A percentile compares a stretch with the other conserved stretches of the same genome.
phyloP scores from a whole-genome alignment of 2,329 filamentous ascomycete genomes.

The Fusarium sp. region DNA sequence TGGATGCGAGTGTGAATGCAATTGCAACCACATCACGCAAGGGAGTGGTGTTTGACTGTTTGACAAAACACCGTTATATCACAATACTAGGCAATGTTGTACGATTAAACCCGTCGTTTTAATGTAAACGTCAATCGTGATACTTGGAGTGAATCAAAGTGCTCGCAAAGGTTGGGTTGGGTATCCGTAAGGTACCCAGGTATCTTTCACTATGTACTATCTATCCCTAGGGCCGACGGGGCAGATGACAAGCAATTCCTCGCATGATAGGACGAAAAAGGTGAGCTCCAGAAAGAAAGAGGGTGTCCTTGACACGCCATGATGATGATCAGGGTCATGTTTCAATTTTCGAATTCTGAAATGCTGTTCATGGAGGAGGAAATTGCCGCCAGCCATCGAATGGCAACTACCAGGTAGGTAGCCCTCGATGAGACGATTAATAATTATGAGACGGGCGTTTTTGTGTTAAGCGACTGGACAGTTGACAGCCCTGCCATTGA shows the following conservation, averaged over 20 bases:
- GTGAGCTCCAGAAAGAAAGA: conserved; percentile 1
- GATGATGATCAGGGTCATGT: conserved; percentile 28
- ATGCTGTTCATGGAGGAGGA: conserved; percentile 2
- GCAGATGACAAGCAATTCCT: conserved; percentile 17
- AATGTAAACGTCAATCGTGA: background rate
- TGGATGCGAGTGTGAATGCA: conserved; percentile 23
- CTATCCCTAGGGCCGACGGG: conserved; percentile 2
- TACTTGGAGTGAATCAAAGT: background rate
- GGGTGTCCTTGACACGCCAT: conserved; percentile 27
- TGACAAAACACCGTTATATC: background rate
- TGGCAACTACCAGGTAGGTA: background rate
- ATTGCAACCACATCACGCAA: conserved; percentile 28
- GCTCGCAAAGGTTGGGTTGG: conserved; percentile 1
- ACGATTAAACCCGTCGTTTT: background rate
- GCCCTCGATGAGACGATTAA: background rate
- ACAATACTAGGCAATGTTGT: background rate
- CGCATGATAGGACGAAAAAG: conserved; percentile 13
- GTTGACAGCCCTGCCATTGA: conserved; percentile 13
- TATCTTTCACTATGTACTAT: background rate
- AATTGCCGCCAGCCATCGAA: background rate
- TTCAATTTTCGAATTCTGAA: conserved; percentile 1
- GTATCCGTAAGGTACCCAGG: conserved; percentile 16
- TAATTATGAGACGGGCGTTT: conserved; percentile 7
- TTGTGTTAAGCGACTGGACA: background rate
- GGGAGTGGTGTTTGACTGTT: conserved; percentile 6